A percentile compares a stretch with the other conserved stretches of the same genome.
phyloP scores from a whole-genome alignment of 176 grass and related monocot genomes.

The Melocanna baccifera region DNA sequence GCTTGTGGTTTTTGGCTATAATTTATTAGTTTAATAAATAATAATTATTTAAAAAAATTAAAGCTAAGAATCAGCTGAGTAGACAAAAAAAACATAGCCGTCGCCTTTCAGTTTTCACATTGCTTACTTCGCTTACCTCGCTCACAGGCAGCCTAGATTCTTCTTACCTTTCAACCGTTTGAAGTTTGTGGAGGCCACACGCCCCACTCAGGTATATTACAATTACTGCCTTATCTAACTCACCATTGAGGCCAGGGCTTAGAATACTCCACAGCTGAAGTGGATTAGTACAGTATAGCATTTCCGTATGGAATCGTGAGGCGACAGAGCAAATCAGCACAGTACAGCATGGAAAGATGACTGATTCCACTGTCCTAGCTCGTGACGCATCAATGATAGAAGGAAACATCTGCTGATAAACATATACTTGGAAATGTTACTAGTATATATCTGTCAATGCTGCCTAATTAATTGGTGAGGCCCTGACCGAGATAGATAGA shows the following conservation, averaged over 20 bases:
- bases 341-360: neutral
- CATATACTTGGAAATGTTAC: neutral
- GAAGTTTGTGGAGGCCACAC: neutral
- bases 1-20: too few relatives aligned
- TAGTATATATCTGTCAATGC: neutral
- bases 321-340: neutral
- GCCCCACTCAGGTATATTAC: neutral
- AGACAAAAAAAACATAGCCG: too few relatives aligned
- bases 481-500: neutral
- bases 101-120: neutral
- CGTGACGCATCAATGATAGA: slow-evolving; percentile 8
- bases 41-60: too few relatives aligned
- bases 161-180: neutral
- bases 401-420: neutral
- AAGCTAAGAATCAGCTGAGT: too few relatives aligned
- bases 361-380: neutral
- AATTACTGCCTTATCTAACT: neutral
- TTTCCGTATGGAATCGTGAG: neutral
- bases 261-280: neutral
- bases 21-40: too few relatives aligned
- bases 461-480: neutral
- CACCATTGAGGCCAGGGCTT: neutral
- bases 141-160: neutral
- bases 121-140: neutral
- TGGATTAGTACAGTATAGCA: neutral